Evolutionary conservation across 2,329 filamentous ascomycete species (phyloP).

Genomic region (Calonectria multiphialidica): DNA sequence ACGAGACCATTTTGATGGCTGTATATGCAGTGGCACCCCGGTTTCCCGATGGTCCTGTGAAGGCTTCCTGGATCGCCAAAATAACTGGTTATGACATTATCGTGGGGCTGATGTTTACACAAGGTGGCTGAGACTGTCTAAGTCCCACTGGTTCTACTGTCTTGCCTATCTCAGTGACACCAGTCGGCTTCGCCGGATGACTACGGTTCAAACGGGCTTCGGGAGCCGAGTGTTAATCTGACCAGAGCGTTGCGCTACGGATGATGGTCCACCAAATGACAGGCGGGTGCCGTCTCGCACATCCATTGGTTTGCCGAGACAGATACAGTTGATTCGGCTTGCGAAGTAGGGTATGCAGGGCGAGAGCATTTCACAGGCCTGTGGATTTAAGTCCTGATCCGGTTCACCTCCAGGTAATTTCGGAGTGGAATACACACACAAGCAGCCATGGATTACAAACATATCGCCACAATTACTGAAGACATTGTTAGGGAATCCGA

Average conservation of each 20-base stretch:
- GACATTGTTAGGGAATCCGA: slow-evolving; percentile 26
- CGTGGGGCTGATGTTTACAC: slow-evolving; percentile 3
- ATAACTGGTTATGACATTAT: slow-evolving; percentile 16
- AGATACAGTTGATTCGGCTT: background rate
- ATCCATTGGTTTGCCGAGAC: background rate
- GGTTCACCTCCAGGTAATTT: background rate
- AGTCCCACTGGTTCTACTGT: background rate
- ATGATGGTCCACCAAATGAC: background rate
- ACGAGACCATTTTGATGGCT: slow-evolving; percentile 32
- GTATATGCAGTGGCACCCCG: slow-evolving; percentile 33
- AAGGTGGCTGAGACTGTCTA: slow-evolving; percentile 14
- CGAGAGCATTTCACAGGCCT: background rate
- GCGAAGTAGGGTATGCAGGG: slow-evolving; percentile 11
- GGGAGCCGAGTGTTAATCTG: slow-evolving; percentile 18
- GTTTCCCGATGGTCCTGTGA: slow-evolving; percentile 5
- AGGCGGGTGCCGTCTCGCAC: slow-evolving; percentile 20
- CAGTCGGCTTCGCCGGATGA: background rate
- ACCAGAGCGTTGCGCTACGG: background rate
- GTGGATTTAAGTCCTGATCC: slow-evolving; percentile 10
- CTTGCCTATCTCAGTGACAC: background rate
- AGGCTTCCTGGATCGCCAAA: background rate
- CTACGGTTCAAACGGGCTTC: slow-evolving; percentile 12
- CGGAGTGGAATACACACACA: slow-evolving; percentile 1
- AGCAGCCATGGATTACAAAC: slow-evolving; percentile 24
- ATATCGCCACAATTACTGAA: slow-evolving; percentile 20